Evolutionary conservation across 768 basidiomycete species (phyloP).

Genomic region (Trametes cubensis): DNA sequence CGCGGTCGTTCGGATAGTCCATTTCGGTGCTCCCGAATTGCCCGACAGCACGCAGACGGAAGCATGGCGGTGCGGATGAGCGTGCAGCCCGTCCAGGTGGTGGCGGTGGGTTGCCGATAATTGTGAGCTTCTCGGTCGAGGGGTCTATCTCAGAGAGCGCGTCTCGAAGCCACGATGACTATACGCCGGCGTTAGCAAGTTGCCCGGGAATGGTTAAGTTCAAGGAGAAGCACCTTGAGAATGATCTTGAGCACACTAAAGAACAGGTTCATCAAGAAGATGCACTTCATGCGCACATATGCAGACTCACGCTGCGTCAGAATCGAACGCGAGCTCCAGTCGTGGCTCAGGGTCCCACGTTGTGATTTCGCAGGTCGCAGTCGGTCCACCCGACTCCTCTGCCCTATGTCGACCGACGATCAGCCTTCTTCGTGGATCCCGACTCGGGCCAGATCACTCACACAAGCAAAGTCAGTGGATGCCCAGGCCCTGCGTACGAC

Average conservation of each 20-base stretch:
- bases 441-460: constrained; percentile 33
- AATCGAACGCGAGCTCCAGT: constrained; percentile 79
- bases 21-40: constrained; percentile 89
- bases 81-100: constrained; percentile 31
- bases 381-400: constrained; percentile 79
- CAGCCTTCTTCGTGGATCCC: background rate
- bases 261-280: background rate
- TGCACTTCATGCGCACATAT: background rate
- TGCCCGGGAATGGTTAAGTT: background rate
- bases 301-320: constrained; percentile 55
- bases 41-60: constrained; percentile 81
- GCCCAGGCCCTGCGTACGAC: constrained; percentile 76
- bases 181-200: background rate
- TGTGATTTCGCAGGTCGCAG: constrained; percentile 83
- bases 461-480: constrained; percentile 80
- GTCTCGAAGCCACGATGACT: constrained; percentile 93
- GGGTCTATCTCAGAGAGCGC: constrained; percentile 90
- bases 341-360: constrained; percentile 85
- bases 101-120: constrained; percentile 72
- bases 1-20: constrained; percentile 93
- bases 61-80: constrained; percentile 54
- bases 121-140: constrained; percentile 81
- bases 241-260: constrained; percentile 68
- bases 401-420: constrained; percentile 47
- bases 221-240: constrained; percentile 60